A percentile compares a stretch with the other conserved stretches of the same genome.
phyloP scores from a whole-genome alignment of 371 early-diverging fungal species.

The Blakeslea trispora region DNA sequence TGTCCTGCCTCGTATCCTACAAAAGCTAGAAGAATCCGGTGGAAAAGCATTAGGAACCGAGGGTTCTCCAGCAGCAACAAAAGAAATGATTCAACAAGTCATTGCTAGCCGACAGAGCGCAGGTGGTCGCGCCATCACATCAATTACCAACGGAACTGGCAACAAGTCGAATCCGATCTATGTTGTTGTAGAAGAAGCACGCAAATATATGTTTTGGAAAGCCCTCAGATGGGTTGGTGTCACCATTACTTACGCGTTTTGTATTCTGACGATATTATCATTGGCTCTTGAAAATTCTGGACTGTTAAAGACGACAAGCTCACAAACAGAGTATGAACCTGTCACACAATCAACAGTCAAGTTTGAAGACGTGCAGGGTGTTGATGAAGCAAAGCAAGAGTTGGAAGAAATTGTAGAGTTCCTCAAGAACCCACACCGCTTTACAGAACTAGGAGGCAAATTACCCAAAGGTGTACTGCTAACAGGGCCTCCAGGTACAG shows the following conservation, averaged over 20 bases:
- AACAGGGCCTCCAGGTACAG: conserved; percentile 99
- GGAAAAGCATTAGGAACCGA: neutral
- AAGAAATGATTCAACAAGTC: conserved; percentile 40
- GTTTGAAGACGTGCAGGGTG: conserved; percentile 96
- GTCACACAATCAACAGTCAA: conserved; percentile 67
- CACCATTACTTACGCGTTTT: conserved; percentile 77
- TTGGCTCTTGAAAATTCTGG: conserved; percentile 79
- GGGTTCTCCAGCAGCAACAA: conserved; percentile 8
- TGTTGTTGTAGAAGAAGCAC: conserved; percentile 66
- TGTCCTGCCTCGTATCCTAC: conserved; percentile 64
- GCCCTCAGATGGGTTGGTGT: conserved; percentile 74
- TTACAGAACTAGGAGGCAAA: conserved; percentile 91
- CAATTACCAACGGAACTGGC: conserved; percentile 31
- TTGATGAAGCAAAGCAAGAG: conserved; percentile 97
- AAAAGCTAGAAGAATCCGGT: conserved; percentile 55
- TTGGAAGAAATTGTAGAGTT: conserved; percentile 95
- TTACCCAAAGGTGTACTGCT: conserved; percentile 96
- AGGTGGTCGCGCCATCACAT: conserved; percentile 19
- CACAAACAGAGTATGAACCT: conserved; percentile 73
- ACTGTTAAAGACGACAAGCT: conserved; percentile 63
- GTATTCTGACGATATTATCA: conserved; percentile 72
- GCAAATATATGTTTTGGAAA: conserved; percentile 70
- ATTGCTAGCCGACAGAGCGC: conserved; percentile 29
- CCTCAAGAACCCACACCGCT: conserved; percentile 88
- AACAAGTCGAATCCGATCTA: conserved; percentile 57